Conservation (phyloP, 495 filamentous ascomycete genomes). For the Penicillium dipodomyicola region DNA sequence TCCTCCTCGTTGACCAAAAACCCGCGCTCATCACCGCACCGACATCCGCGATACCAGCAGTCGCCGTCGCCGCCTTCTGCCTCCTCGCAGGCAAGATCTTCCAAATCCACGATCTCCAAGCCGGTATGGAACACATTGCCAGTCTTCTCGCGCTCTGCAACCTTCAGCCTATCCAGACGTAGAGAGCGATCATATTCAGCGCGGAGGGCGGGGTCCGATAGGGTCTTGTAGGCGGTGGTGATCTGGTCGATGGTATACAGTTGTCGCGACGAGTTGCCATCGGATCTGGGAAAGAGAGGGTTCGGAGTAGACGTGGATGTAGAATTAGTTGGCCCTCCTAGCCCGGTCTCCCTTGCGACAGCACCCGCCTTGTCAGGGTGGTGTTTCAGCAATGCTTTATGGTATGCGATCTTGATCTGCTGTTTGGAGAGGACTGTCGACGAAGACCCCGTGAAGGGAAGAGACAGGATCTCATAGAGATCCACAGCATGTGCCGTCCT, state of each 20-base stretch:
- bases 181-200: slow-evolving; percentile 64
- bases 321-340: neutral
- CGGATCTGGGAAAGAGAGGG: neutral
- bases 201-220: slow-evolving; percentile 58
- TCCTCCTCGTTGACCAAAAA: slow-evolving; percentile 69
- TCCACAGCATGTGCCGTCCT: slow-evolving; percentile 23
- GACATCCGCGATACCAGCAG: slow-evolving; percentile 67
- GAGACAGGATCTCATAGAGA: slow-evolving; percentile 55
- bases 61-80: slow-evolving; percentile 10
- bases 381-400: slow-evolving; percentile 69
- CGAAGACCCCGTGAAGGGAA: slow-evolving; percentile 36
- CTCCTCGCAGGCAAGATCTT: slow-evolving; percentile 65
- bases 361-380: slow-evolving; percentile 72
- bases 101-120: slow-evolving; percentile 78
- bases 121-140: slow-evolving; percentile 58
- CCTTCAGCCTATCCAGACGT: slow-evolving; percentile 34
- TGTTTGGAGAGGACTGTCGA: slow-evolving; percentile 34
- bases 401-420: slow-evolving; percentile 72
- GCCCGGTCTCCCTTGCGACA: slow-evolving; percentile 16
- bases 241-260: slow-evolving; percentile 74
- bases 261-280: slow-evolving; percentile 6
- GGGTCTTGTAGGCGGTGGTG: slow-evolving; percentile 66
- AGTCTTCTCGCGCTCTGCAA: slow-evolving; percentile 27
- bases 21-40: slow-evolving; percentile 75
- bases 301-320: neutral